phyloP scores from a whole-genome alignment of 2,329 filamentous ascomycete genomes.

The Rhinocladiella similis region DNA sequence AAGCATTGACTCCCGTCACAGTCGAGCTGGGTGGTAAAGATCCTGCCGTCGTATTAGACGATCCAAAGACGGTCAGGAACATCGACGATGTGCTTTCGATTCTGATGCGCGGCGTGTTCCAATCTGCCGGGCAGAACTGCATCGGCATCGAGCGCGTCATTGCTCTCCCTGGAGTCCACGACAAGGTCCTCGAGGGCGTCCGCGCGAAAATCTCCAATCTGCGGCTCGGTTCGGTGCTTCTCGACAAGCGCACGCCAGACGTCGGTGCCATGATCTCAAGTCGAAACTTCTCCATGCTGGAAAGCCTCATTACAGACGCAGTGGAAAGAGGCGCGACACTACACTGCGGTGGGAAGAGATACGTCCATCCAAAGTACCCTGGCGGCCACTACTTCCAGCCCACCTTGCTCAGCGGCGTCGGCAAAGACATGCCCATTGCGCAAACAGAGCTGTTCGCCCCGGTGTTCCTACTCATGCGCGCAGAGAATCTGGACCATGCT shows the following conservation, averaged over 20 bases:
- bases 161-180: conserved; percentile 73
- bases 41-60: conserved; percentile 84
- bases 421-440: conserved; percentile 79
- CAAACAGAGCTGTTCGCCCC: conserved; percentile 92
- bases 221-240: conserved; percentile 70
- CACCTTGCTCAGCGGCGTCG: conserved; percentile 89
- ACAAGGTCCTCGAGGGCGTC: conserved; percentile 68
- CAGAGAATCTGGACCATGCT: conserved; percentile 64
- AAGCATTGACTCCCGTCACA: conserved; percentile 80
- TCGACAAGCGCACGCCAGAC: conserved; percentile 55
- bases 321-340: conserved; percentile 77
- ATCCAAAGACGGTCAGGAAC: conserved; percentile 57
- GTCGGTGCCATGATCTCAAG: conserved; percentile 89
- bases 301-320: conserved; percentile 74
- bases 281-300: conserved; percentile 71
- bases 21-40: conserved; percentile 96
- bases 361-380: conserved; percentile 70
- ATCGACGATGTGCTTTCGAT: conserved; percentile 75
- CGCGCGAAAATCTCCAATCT: conserved; percentile 72
- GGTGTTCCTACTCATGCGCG: conserved; percentile 81
- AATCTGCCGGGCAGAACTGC: conserved; percentile 89
- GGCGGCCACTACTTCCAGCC: conserved; percentile 89
- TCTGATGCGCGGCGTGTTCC: conserved; percentile 88
- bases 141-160: conserved; percentile 95
- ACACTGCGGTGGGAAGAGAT: conserved; percentile 73